Evolutionary conservation across 2,329 filamentous ascomycete species (phyloP), one percentile per base, ranked within the genome.

Genomic region (Elsinoe ampelina): DNA sequence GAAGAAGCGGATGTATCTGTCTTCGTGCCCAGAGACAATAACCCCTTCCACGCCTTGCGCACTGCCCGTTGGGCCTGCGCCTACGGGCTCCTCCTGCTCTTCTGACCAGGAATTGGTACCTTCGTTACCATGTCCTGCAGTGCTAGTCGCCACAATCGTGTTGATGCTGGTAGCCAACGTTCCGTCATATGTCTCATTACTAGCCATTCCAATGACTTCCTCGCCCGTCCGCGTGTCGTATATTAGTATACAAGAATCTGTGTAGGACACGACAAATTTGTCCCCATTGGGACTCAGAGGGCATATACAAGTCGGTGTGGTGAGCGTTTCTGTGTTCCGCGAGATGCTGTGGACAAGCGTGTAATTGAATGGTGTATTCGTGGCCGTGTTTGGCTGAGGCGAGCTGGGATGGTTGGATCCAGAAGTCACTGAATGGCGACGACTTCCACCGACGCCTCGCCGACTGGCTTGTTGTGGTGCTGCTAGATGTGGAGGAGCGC

Each of bases 21-120:
- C 93, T 75, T 98, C 93, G 68, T 98, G 92, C 62, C 93, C 93
- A 60, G 88, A 95, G 62, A 98, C 96, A 58, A 98, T 87, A 19
- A 95, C 88, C 11, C 93, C 93, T 71, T 96, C 91, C 0, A 95
- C 84, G 34, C 75, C 75, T 55, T 75, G 75, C 55, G 87, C 87
- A 57, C 86, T 89, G 20, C 88, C 87, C 10, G 93, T 97, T 5
- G 92, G 89, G 1, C 90, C 89, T 42, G 86, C 86, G 1, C 87
- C 80, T 5, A 82, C 76, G 10, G 80, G 77, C 61, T 95, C 89
- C 58, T 95, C 89, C 32, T 89, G 87, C 57, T 85, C 80, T 10
- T 80, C 78, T 32, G 82, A 77, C 61, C 82, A 80, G 36, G 83
- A 77, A 63, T 90, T 86, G 3, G 76, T 73, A 8, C 80, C 77